These are phyloP conservation scores for Candida krabiensis DNA, from an alignment of 805 yeast genomes.

Conservation along the genomic window DNA sequence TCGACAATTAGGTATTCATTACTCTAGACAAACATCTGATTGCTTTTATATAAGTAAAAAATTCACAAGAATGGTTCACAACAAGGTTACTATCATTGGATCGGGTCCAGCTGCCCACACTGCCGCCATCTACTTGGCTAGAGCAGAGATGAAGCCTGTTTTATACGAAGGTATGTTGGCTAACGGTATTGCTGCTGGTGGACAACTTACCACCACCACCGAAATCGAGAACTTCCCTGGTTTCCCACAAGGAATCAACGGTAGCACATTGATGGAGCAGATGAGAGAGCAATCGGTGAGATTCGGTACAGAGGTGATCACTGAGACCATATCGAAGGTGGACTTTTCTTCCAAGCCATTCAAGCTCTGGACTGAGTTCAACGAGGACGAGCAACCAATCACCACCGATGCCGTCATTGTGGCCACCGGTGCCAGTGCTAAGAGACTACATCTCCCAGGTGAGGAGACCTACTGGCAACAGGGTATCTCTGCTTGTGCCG, in stretches of 20 bases:
- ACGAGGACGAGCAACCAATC: constrained; percentile 87
- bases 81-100: constrained; percentile 85
- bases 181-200: constrained; percentile 98
- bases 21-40: no score
- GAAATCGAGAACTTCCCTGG: constrained; percentile 99
- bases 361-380: constrained; percentile 95
- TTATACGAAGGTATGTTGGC: constrained; percentile 96
- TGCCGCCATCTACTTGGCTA: constrained; percentile 93
- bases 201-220: constrained; percentile 97
- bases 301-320: constrained; percentile 92
- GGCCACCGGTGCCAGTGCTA: constrained; percentile 99
- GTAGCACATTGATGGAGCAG: constrained; percentile 85
- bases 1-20: no score
- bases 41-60: no score
- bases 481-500: constrained; percentile 99
- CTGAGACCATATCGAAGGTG: constrained; percentile 92
- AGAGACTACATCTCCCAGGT: constrained; percentile 91
- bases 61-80: constrained; percentile 65
- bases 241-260: constrained; percentile 90
- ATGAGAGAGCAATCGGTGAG: constrained; percentile 87
- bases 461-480: constrained; percentile 98
- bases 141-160: constrained; percentile 94
- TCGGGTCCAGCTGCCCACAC: constrained; percentile 99
- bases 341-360: constrained; percentile 88
- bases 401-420: constrained; percentile 90